phyloP scores from a whole-genome alignment of 805 yeast genomes.

The Pichia sporocuriosa region DNA sequence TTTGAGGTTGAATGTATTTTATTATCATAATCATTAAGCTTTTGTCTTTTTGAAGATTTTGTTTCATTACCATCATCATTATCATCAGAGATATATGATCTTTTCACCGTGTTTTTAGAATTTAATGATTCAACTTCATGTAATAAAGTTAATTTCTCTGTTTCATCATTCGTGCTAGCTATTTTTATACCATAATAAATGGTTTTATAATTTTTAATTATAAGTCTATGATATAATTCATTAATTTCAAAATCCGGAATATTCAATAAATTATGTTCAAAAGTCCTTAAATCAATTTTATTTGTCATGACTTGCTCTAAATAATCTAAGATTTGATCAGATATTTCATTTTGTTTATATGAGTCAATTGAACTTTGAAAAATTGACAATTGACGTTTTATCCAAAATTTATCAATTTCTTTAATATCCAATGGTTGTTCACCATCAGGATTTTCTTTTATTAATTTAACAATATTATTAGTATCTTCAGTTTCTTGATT shows the following conservation, averaged over 20 bases:
- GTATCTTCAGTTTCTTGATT: constrained; percentile 21
- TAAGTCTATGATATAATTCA: constrained; percentile 42
- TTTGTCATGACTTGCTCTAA: constrained; percentile 30
- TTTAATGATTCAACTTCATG: no score
- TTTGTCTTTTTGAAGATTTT: constrained; percentile 10
- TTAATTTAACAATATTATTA: constrained; percentile 16
- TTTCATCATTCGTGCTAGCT: constrained; percentile 16
- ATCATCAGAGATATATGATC: constrained; percentile 9
- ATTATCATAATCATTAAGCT: constrained; percentile 4
- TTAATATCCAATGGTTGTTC: constrained; percentile 8
- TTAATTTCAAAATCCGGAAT: constrained; percentile 46
- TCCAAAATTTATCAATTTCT: constrained; percentile 37
- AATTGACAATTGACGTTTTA: constrained; percentile 43
- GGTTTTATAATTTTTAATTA: constrained; percentile 35
- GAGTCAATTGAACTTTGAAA: constrained; percentile 32
- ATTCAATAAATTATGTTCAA: constrained; percentile 50
- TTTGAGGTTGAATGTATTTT: background rate
- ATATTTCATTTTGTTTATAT: constrained; percentile 28
- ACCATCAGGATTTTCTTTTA: constrained; percentile 12
- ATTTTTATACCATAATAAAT: constrained; percentile 27
- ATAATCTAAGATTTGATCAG: constrained; percentile 34
- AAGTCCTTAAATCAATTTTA: constrained; percentile 33
- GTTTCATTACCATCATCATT: no score
- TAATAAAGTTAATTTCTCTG: no score
- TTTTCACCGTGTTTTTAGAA: no score